These are phyloP conservation scores for Clausena lansium DNA, from an alignment of 345 rosid species.

Conservation along the genomic window DNA sequence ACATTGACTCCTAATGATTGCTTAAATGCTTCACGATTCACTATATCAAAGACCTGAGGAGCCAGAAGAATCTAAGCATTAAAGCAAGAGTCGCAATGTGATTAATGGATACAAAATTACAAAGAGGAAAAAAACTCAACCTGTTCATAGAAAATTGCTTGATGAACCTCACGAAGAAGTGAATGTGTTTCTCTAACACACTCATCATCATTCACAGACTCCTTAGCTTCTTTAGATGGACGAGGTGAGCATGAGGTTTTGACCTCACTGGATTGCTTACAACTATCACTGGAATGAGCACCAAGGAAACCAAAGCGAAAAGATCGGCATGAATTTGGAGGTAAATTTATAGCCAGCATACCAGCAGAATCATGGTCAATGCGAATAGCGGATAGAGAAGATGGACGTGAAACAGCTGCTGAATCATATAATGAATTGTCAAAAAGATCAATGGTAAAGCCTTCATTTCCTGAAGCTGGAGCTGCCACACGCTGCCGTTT, in stretches of 20 bases:
- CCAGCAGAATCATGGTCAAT: slow-evolving; percentile 87
- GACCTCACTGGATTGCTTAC: slow-evolving; percentile 33
- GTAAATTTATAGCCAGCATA: slow-evolving; percentile 83
- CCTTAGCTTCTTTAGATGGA: slow-evolving; percentile 33
- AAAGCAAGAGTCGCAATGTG: slow-evolving; percentile 18
- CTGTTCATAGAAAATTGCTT: slow-evolving; percentile 85
- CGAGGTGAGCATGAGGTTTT: slow-evolving; percentile 17
- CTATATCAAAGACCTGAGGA: slow-evolving; percentile 74
- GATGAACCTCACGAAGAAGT: slow-evolving; percentile 72
- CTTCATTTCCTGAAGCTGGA: slow-evolving; percentile 64
- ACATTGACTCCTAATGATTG: slow-evolving; percentile 74
- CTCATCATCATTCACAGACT: slow-evolving; percentile 52
- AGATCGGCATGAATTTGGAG: slow-evolving; percentile 64
- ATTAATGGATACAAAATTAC: neutral
- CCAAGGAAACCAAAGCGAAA: slow-evolving; percentile 84
- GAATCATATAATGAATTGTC: slow-evolving; percentile 61
- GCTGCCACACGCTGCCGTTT: slow-evolving; percentile 81
- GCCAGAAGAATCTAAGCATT: slow-evolving; percentile 25
- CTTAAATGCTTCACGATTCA: slow-evolving; percentile 72
- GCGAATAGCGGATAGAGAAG: slow-evolving; percentile 66
- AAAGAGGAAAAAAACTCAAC: slow-evolving; percentile 27
- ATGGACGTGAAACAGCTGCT: slow-evolving; percentile 43
- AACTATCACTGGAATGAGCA: slow-evolving; percentile 27
- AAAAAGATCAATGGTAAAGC: slow-evolving; percentile 83
- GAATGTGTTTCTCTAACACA: slow-evolving; percentile 63